Conservation (phyloP, 495 filamentous ascomycete genomes). For the Neurospora tetraspora region DNA sequence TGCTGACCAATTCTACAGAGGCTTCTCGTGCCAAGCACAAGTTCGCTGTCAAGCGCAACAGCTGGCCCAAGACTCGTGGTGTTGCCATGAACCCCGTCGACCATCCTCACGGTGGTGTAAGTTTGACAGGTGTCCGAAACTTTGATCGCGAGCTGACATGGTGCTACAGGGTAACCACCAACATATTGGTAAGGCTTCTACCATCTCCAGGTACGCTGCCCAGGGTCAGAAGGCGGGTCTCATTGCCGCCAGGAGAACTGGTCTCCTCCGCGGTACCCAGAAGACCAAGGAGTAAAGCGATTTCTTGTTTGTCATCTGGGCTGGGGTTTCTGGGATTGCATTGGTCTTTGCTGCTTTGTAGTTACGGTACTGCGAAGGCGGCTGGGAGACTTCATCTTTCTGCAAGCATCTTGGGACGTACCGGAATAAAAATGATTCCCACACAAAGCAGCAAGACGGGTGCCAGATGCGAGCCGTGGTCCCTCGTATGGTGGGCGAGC, state of each 20-base stretch:
- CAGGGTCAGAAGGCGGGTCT: conserved; percentile 99
- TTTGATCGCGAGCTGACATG: conserved; percentile 23
- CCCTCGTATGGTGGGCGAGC: background rate
- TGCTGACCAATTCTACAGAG: conserved; percentile 45
- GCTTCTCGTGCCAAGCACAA: conserved; percentile 98
- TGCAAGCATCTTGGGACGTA: conserved; percentile 24
- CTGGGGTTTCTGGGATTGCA: conserved; percentile 46
- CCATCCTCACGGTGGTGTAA: conserved; percentile 91
- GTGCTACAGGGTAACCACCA: conserved; percentile 88
- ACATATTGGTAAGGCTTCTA: conserved; percentile 99
- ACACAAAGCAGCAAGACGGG: conserved; percentile 12
- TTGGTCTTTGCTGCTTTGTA: conserved; percentile 46
- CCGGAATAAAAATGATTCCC: conserved; percentile 29
- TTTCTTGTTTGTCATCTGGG: conserved; percentile 42
- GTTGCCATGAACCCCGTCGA: conserved; percentile 99
- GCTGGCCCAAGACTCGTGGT: conserved; percentile 99
- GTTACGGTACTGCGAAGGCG: conserved; percentile 36
- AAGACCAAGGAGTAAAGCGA: conserved; percentile 89
- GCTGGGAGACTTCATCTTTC: conserved; percentile 21
- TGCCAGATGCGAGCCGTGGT: background rate
- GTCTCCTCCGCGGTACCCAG: conserved; percentile 98
- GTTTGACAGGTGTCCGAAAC: conserved; percentile 8
- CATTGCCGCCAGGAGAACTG: conserved; percentile 96
- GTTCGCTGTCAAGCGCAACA: conserved; percentile 99
- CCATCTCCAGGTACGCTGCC: conserved; percentile 93